Base-by-base conservation (phyloP, 352 stramenopile genomes). In the Globisporangium mamillatum region DNA sequence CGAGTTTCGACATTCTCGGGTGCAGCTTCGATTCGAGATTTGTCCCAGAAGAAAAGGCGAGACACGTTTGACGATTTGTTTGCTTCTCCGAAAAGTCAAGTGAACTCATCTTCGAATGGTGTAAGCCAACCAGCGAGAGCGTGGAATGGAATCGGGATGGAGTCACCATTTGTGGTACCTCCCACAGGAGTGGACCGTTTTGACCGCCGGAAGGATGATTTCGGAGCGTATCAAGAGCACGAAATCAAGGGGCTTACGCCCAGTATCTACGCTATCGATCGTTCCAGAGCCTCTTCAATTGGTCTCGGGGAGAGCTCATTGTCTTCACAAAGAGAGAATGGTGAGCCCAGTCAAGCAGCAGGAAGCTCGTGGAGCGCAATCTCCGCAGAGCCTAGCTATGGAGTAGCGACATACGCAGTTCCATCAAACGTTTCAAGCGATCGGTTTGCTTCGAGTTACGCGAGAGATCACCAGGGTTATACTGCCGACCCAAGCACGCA, bases 21-120 rank as follows among this genome's bases (percentile, higher is more conserved):
- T 10, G 25, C 38, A 32, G 34, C 25, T n/a, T 60, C 41, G 9
- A 27, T 46, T 8, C 41, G 55, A 67, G 41, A n/a, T 29, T 3
- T 55, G 16, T 63, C 36, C 22, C 50, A 68, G 63, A 68, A 68
- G 32, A 74, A 80, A 46, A 80, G 82, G 36, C 79, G 84, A 64
- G 82, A 77, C 61, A 94, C 86, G 16, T 94, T 94, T 67, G 84
- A 92, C 68, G 78, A 86, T 60, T 67, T 94, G 18, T 94, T 94
- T 27, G 79, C 83, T 36, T 90, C 82, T n/a, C 84, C 86, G 14
- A 84, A 78, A 63, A 63, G 46, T 20, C 36, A 64, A 24, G 32
- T 27, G 9, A 20, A 25, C 18, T 22, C 34, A 16, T n/a, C 50
- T 16, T 48, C 56, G 14, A 54, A 18, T 38, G 44, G 18, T 29